Percentiles rank a stretch among this genome's conserved stretches.
These are phyloP conservation scores for Plantago lanceolata DNA, from an alignment of 305 asterid species.

Conservation along the genomic window DNA sequence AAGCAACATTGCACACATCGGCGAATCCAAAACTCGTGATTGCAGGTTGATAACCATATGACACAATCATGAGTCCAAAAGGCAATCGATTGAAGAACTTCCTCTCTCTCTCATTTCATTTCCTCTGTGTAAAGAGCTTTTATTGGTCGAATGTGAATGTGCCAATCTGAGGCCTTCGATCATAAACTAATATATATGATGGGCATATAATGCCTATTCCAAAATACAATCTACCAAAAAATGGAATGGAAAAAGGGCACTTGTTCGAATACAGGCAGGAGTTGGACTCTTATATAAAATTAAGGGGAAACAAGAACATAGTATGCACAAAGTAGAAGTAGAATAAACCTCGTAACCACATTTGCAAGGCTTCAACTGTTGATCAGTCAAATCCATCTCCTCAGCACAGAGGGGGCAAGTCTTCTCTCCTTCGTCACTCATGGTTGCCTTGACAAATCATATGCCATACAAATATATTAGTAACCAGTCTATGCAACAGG, in stretches of 20 bases:
- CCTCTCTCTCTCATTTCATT: no score
- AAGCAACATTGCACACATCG: neutral
- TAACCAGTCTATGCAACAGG: neutral
- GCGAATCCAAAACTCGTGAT: neutral
- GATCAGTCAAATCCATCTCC: conserved; percentile 99
- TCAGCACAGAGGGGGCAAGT: conserved; percentile 98
- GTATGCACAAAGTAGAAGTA: neutral
- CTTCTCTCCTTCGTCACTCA: conserved; percentile 92
- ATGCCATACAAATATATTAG: conserved; percentile 1
- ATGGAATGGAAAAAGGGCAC: neutral
- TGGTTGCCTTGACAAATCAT: conserved; percentile 43
- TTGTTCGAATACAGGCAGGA: neutral
- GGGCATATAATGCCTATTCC: neutral
- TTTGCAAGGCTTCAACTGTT: conserved; percentile 97
- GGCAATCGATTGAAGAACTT: neutral
- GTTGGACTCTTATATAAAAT: neutral
- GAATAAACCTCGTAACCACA: conserved; percentile 84
- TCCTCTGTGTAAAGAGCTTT: neutral
- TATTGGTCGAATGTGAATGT: neutral
- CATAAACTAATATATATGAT: neutral
- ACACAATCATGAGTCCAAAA: neutral
- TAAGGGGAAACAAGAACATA: neutral
- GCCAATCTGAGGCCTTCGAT: neutral
- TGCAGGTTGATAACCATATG: neutral
- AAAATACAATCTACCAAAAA: neutral